phyloP scores from a whole-genome alignment of 2,329 filamentous ascomycete species.

The Domatiomyces globalis region DNA sequence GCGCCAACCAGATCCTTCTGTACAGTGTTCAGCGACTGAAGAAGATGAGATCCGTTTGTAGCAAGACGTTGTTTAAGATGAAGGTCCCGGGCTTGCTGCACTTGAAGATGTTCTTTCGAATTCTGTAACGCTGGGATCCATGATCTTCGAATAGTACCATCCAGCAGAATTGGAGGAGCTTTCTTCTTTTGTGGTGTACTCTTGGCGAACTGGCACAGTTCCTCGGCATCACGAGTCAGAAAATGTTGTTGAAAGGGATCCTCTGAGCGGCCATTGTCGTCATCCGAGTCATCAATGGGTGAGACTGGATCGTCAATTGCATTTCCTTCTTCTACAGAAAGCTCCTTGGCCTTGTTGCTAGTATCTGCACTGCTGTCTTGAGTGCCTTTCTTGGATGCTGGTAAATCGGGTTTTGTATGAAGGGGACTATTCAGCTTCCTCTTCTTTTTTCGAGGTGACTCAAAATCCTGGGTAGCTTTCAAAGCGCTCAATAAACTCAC shows the following conservation, averaged over 20 bases:
- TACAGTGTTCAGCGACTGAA: conserved; percentile 42
- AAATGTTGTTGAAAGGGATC: conserved; percentile 29
- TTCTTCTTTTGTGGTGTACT: conserved; percentile 25
- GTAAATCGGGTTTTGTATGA: background rate
- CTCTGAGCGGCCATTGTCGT: conserved; percentile 18
- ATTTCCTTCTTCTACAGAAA: conserved; percentile 13
- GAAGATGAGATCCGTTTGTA: conserved; percentile 31
- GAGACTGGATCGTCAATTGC: conserved; percentile 19
- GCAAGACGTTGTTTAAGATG: conserved; percentile 58
- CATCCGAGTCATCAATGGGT: conserved; percentile 28
- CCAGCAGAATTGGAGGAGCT: conserved; percentile 13
- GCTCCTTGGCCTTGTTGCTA: conserved; percentile 7
- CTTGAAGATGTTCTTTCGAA: background rate
- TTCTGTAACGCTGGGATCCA: background rate
- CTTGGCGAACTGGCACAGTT: background rate
- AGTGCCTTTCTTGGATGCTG: background rate
- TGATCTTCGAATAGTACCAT: background rate
- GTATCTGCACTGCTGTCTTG: conserved; percentile 12
- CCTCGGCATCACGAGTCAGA: conserved; percentile 25
- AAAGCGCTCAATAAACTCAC: conserved; percentile 44
- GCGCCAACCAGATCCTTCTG: conserved; percentile 55
- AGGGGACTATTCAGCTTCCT: conserved; percentile 36
- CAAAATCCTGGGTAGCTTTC: conserved; percentile 27
- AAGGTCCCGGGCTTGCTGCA: conserved; percentile 4
- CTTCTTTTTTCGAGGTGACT: conserved; percentile 37